Base-by-base conservation (phyloP, 1,284 basidiomycete genomes). In the Cryptococcus sp. region DNA sequence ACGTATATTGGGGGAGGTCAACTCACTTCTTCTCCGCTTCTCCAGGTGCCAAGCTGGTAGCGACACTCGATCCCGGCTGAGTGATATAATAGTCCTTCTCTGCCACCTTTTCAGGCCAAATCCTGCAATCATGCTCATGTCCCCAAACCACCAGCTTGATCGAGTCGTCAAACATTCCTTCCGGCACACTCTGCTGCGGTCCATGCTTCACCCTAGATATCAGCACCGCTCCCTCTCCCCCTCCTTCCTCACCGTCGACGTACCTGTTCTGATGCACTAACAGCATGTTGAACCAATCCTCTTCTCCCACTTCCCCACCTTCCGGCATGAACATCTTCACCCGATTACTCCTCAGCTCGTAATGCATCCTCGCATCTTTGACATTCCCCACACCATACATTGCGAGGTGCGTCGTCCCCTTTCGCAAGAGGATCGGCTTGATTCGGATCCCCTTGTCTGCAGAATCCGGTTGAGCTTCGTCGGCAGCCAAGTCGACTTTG, bases 321-420 rank as follows among this genome's bases (percentile, higher is more conserved):
- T 95, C 86, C 1, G 94, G 95, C 83, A 93, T 88, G 71, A 84
- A 97, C 91, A 98, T 94, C 58, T 86, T 81, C 18, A 99, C 91
- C 21, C 93, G 82, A 65, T 94, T 94, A 60, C 87, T 89, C 47
- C 90, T 77, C 35, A 98, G 78, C 74, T 99, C 94, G 63, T 89
- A 93, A 68, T 97, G 89, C 85, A 98, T 90, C 32, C 95, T 78
- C 55, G 87, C 84, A 68, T 98, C 95, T 66, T 93, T 93, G 65
- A 98, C 85, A 65, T 99, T 98, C 25, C 95, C 94, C 45, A 97
- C 82, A 1, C 94, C 94, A 69, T 97, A 98, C 59, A 99, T 72
- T 0, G 87, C 93, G 1, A 98, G 79, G 45, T 82, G 78, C 0
- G 91, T 92, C 26, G 76, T 78, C 2, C 94, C 95, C 69, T 98